A percentile compares a stretch with the other conserved stretches of the same genome.
phyloP scores from a whole-genome alignment of 2,329 filamentous ascomycete genomes.

The Fusarium succisae region DNA sequence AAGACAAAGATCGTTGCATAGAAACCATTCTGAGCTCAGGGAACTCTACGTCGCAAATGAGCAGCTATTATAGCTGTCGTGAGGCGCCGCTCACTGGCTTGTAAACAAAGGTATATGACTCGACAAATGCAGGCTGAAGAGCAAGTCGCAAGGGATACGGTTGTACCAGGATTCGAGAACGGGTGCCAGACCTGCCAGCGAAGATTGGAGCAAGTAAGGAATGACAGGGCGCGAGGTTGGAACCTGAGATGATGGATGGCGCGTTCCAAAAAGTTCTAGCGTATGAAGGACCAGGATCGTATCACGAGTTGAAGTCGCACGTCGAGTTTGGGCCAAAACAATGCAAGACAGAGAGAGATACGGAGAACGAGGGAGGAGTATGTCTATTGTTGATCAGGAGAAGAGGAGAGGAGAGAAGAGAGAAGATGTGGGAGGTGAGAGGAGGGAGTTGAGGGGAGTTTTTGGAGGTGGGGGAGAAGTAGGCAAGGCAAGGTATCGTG shows the following conservation, averaged over 20 bases:
- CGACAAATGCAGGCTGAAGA: neutral
- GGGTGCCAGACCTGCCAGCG: slow-evolving; percentile 34
- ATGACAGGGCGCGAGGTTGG: slow-evolving; percentile 28
- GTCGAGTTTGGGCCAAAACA: slow-evolving; percentile 19
- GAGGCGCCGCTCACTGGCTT: slow-evolving; percentile 40
- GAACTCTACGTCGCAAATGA: slow-evolving; percentile 43
- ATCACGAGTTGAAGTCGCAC: slow-evolving; percentile 34
- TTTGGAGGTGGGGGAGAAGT: slow-evolving; percentile 30
- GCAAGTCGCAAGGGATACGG: slow-evolving; percentile 17
- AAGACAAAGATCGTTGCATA: slow-evolving; percentile 71
- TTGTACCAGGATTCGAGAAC: slow-evolving; percentile 16
- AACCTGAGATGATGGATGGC: slow-evolving; percentile 15
- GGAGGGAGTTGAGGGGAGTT: slow-evolving; percentile 18
- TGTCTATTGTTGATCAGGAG: slow-evolving; percentile 16
- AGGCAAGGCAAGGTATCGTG: slow-evolving; percentile 14
- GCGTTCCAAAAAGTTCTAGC: slow-evolving; percentile 26
- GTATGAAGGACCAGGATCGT: slow-evolving; percentile 23
- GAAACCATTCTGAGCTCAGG: slow-evolving; percentile 66
- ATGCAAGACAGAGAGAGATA: slow-evolving; percentile 14
- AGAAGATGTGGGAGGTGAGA: slow-evolving; percentile 17
- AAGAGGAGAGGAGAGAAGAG: slow-evolving; percentile 23
- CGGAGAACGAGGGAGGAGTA: slow-evolving; percentile 10
- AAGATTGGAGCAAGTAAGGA: slow-evolving; percentile 29
- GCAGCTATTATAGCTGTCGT: slow-evolving; percentile 48
- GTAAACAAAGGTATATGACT: slow-evolving; percentile 25